Evolutionary conservation across 2,329 filamentous ascomycete species (phyloP).

Genomic region (Trichophyton benhamiae): DNA sequence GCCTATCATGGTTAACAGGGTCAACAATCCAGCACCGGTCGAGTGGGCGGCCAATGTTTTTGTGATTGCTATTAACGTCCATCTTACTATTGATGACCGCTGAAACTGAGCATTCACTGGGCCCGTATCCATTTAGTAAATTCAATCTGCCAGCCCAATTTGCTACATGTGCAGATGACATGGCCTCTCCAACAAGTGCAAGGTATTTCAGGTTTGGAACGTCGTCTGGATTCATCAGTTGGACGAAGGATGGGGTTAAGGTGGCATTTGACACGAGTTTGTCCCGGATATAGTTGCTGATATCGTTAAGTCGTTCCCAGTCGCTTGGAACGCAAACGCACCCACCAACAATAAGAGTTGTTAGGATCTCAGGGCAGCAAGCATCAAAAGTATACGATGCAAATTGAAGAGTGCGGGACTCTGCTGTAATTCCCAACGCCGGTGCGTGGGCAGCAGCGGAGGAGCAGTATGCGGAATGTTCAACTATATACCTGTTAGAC

Average conservation of each 20-base stretch:
- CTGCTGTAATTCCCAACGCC: constrained; percentile 31
- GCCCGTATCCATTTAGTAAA: constrained; percentile 31
- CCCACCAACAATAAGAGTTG: constrained; percentile 40
- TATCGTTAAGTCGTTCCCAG: constrained; percentile 39
- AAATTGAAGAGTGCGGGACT: constrained; percentile 44
- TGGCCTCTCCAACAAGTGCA: constrained; percentile 17
- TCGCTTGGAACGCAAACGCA: constrained; percentile 48
- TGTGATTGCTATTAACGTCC: constrained; percentile 18
- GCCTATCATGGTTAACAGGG: constrained; percentile 22
- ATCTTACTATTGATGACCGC: constrained; percentile 21
- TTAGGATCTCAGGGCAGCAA: constrained; percentile 39
- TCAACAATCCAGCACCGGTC: constrained; percentile 29
- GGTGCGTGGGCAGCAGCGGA: constrained; percentile 41
- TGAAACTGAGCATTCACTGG: constrained; percentile 27
- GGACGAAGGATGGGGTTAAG: constrained; percentile 45
- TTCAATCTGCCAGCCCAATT: constrained; percentile 26
- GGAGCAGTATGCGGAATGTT: constrained; percentile 41
- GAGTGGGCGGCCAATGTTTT: constrained; percentile 25
- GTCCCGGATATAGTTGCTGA: constrained; percentile 34
- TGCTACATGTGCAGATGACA: constrained; percentile 17
- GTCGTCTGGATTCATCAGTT: constrained; percentile 25
- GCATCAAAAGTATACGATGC: constrained; percentile 41
- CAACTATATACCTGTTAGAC: constrained; percentile 29
- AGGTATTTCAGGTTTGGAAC: constrained; percentile 29
- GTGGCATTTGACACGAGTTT: constrained; percentile 41